These are phyloP conservation scores for Tremella yokohamensis DNA, from an alignment of 768 basidiomycete species.

Conservation along the genomic window DNA sequence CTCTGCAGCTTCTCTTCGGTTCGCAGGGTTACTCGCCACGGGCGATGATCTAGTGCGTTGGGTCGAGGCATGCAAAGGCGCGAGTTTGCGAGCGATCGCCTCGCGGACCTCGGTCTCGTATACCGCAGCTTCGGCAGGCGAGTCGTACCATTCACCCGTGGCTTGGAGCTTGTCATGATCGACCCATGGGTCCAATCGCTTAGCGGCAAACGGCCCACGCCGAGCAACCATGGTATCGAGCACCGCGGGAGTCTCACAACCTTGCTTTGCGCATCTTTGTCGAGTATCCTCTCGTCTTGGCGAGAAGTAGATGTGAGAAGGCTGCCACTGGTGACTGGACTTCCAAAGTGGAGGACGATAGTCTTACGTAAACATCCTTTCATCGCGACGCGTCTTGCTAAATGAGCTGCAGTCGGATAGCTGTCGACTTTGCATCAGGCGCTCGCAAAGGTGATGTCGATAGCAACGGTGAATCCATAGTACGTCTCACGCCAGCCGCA, in stretches of 20 bases:
- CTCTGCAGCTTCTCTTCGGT: background rate
- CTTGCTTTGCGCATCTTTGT: no score
- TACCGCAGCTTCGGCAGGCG: background rate
- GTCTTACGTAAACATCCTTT: no score
- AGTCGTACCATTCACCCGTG: background rate
- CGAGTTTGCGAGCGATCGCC: conserved; percentile 1
- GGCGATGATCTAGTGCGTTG: background rate
- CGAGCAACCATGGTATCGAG: no score
- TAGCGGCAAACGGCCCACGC: no score
- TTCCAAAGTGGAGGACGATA: no score
- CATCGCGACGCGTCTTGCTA: no score
- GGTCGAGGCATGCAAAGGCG: background rate
- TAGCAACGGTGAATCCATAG: conserved; percentile 27
- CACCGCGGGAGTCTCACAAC: no score
- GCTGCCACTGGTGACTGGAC: no score
- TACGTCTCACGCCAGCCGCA: conserved; percentile 5
- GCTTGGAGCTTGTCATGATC: background rate
- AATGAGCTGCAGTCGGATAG: no score
- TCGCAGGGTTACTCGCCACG: background rate
- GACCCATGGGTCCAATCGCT: background rate
- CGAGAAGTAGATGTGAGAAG: no score
- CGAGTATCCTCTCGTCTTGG: no score
- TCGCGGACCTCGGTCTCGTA: background rate
- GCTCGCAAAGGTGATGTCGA: conserved; percentile 15
- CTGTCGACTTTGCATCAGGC: no score